Percentiles rank a stretch among this genome's conserved stretches.
Conservation (phyloP, 129 eudicot species). For the Silybum marianum region DNA sequence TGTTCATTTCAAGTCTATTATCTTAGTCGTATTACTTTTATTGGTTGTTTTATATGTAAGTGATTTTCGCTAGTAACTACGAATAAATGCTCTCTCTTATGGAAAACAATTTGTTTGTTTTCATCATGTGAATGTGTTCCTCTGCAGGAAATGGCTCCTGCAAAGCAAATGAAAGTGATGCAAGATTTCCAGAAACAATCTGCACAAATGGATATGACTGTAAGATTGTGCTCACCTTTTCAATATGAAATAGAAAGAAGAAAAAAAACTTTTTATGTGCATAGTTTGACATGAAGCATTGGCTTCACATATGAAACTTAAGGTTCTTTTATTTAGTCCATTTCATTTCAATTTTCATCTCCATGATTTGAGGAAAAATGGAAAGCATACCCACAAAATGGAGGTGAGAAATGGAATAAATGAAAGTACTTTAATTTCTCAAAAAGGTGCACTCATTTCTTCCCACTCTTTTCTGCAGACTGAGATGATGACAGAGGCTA, state of each 20-base stretch:
- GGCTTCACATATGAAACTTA: not conserved
- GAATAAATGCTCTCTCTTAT: not conserved
- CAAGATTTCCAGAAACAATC: conserved; percentile 95
- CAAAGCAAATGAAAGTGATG: conserved; percentile 83
- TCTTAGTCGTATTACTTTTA: not conserved
- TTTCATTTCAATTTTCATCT: not conserved
- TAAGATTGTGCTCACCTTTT: conserved; percentile 48
- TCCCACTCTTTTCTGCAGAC: conserved; percentile 51
- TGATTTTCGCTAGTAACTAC: not conserved
- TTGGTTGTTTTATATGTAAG: not conserved
- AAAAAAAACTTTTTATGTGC: not conserved
- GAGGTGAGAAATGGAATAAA: not conserved
- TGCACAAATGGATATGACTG: conserved; percentile 99
- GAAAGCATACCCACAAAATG: not conserved
- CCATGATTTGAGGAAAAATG: not conserved
- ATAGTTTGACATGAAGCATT: not conserved
- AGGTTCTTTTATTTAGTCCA: conserved; percentile 2
- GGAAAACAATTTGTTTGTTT: not conserved
- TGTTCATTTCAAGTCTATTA: not conserved
- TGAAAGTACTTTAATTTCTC: not conserved
- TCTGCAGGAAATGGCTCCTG: conserved; percentile 97
- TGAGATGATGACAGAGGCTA: conserved; percentile 98
- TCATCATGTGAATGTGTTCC: conserved; percentile 8
- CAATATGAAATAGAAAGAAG: not conserved
- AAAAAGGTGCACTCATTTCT: not conserved